phyloP scores from a whole-genome alignment of 2,329 filamentous ascomycete species.

The Microsporum audouinii region DNA sequence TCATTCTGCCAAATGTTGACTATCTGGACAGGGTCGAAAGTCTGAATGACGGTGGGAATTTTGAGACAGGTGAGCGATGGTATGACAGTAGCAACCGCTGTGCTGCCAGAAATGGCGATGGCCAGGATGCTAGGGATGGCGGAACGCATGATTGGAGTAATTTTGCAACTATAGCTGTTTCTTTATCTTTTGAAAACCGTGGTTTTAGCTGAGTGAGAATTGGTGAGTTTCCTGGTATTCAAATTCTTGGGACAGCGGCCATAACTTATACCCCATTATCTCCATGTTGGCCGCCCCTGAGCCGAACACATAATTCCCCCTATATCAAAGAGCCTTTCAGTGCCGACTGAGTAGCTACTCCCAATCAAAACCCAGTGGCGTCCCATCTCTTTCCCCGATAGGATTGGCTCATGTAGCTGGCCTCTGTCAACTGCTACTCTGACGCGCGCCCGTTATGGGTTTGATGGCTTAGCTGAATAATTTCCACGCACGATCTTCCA shows the following conservation, averaged over 20 bases:
- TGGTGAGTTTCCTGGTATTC: neutral
- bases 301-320: neutral
- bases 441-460: too few relatives aligned
- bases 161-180: neutral
- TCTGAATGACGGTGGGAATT: neutral
- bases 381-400: too few relatives aligned
- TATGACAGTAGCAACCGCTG: neutral
- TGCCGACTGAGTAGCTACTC: too few relatives aligned
- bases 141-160: neutral
- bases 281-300: neutral
- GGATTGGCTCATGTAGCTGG: too few relatives aligned
- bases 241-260: neutral
- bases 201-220: neutral
- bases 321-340: too few relatives aligned
- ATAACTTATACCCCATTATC: neutral
- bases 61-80: neutral
- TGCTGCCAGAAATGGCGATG: neutral
- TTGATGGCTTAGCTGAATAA: too few relatives aligned
- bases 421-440: too few relatives aligned
- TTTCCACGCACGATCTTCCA: too few relatives aligned
- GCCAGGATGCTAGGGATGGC: neutral
- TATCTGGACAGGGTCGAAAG: neutral
- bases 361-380: too few relatives aligned
- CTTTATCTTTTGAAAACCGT: neutral
- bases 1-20: neutral